Base-by-base conservation (phyloP, 2,329 filamentous ascomycete genomes). In the Pseudocercospora eumusae region DNA sequence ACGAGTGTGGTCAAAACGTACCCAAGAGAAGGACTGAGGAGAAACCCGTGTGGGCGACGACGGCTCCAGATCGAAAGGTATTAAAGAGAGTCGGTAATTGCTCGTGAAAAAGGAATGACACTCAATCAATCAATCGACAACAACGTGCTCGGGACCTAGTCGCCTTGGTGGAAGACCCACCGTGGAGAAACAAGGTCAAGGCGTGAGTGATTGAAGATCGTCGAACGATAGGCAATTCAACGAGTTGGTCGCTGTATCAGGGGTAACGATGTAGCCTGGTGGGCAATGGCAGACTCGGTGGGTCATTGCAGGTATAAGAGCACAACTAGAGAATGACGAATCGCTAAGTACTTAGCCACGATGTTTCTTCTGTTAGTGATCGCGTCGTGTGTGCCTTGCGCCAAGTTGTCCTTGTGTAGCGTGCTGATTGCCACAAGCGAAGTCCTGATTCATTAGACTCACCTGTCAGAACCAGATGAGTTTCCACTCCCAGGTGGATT, bases 201-300 rank as follows among this genome's bases (percentile, higher is more conserved):
- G 55, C 42, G 57, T 42, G 23, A 36, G 50, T 55, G 49, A 25
- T 21, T 56, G 59, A 55, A 61, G 58, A 63, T 60, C 55, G 63
- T 60, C 56, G 52, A 62, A 57, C 23, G 54, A 59, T 62, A 58
- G 57, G 59, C 56, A 58, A 28, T 49, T 54, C 49, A 44, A 56
- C 47, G 45, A 64, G 25, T 33, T 44, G 42, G 55, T 55, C 52
- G 59, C 36, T 44, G 50, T 53, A 25, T 63, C 45, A 42, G 50
- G 49, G 57, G 50, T 55, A 36, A 57, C 40, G 55, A 27, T 28
- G 42, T 45, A 23, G 55, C 5, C 25, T 52, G 47, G 47, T 52
- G 47, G 47, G 47, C 47, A 23, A 33, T 33, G 31, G 11, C 31
- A 33, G 31, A 33, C 11, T 33, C 31, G 47, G 47, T 31, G 47